Percentiles rank a stretch among this genome's conserved stretches.
phyloP scores from a whole-genome alignment of 2,329 filamentous ascomycete genomes.

The Aspergillus viridinutans region DNA sequence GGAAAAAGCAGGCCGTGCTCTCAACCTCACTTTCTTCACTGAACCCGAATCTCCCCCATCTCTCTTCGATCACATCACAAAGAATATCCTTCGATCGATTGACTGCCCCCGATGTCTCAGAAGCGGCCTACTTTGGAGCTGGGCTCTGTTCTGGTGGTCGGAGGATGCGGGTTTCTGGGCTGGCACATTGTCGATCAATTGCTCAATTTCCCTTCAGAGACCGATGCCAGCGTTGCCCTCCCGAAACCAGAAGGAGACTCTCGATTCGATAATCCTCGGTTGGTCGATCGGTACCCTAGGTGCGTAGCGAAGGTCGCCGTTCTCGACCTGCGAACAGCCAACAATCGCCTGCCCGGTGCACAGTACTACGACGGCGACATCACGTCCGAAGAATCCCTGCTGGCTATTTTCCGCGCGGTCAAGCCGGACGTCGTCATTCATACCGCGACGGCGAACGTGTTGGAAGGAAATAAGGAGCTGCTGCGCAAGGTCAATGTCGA shows the following conservation, averaged over 20 bases:
- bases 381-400: slow-evolving; percentile 60
- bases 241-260: slow-evolving; percentile 32
- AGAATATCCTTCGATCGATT: background rate
- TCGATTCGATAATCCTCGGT: slow-evolving; percentile 35
- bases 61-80: background rate
- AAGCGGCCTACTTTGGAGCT: slow-evolving; percentile 43
- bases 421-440: slow-evolving; percentile 84
- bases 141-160: slow-evolving; percentile 71
- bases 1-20: background rate
- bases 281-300: slow-evolving; percentile 39
- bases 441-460: slow-evolving; percentile 69
- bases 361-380: slow-evolving; percentile 75
- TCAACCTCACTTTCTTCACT: background rate
- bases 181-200: slow-evolving; percentile 75
- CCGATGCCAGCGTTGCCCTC: slow-evolving; percentile 34
- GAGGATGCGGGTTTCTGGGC: slow-evolving; percentile 80
- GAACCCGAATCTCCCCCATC: background rate
- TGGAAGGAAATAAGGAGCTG: slow-evolving; percentile 51
- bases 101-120: slow-evolving; percentile 22
- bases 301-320: slow-evolving; percentile 58
- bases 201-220: slow-evolving; percentile 54
- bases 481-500: slow-evolving; percentile 83
- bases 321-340: slow-evolving; percentile 66
- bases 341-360: slow-evolving; percentile 61
- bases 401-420: slow-evolving; percentile 60